phyloP scores from a whole-genome alignment of 2,329 filamentous ascomycete species.

The Pyricularia sp. region DNA sequence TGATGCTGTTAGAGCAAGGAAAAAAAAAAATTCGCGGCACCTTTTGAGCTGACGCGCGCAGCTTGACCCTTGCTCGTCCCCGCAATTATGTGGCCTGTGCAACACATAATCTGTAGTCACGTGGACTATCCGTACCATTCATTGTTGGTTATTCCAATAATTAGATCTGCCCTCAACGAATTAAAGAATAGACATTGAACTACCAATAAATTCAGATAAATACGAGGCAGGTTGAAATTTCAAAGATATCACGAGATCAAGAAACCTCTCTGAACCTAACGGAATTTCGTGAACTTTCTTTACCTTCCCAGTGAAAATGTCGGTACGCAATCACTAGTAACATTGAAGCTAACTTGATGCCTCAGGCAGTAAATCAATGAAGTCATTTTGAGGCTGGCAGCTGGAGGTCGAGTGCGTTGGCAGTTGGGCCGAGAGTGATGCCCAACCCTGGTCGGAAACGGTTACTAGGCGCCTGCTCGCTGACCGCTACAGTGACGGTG shows the following conservation, averaged over 20 bases:
- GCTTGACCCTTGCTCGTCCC: neutral
- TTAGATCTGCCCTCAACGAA: too few relatives aligned
- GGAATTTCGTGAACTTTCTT: neutral
- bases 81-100: neutral
- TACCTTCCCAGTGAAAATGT: neutral
- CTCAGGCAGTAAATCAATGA: conserved; percentile 7
- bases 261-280: neutral
- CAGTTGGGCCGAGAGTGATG: conserved; percentile 16
- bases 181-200: too few relatives aligned
- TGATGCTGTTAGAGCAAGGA: neutral
- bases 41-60: neutral
- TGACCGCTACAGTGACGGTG: conserved; percentile 19
- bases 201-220: neutral
- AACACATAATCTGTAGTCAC: neutral
- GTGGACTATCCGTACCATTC: neutral
- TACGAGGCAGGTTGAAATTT: neutral
- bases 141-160: too few relatives aligned
- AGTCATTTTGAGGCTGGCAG: conserved; percentile 7
- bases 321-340: too few relatives aligned
- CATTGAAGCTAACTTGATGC: neutral
- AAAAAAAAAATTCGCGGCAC: neutral
- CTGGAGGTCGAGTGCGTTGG: conserved; percentile 11
- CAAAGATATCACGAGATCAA: neutral
- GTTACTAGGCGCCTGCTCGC: conserved; percentile 9
- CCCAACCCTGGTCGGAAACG: conserved; percentile 18